These are phyloP conservation scores for Aspergillus transmontanensis DNA, from an alignment of 2,329 filamentous ascomycete genomes.

Conservation along the genomic window DNA sequence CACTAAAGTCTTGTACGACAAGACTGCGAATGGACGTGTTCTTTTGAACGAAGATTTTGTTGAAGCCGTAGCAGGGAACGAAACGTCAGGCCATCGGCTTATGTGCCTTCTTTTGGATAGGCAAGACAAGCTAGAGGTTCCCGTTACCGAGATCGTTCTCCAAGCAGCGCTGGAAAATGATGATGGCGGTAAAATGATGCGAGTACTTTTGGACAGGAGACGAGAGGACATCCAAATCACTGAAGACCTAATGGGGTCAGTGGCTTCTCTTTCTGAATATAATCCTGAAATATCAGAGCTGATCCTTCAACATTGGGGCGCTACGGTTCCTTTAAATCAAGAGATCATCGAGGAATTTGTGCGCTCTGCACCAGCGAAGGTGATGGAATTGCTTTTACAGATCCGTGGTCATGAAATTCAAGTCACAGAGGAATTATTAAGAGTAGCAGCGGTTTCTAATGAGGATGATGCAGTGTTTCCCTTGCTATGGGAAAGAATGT, in stretches of 20 bases:
- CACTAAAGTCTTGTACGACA: neutral
- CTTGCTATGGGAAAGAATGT: neutral
- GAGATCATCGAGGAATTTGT: accelerated
- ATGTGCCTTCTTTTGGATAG: neutral
- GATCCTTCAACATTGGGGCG: neutral
- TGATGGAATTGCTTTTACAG: neutral
- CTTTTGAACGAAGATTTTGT: neutral
- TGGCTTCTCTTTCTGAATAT: accelerated
- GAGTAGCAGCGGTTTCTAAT: accelerated
- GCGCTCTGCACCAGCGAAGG: neutral
- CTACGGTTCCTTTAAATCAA: neutral
- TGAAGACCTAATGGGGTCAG: accelerated
- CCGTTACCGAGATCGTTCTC: neutral
- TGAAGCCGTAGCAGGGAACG: accelerated
- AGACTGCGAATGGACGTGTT: neutral
- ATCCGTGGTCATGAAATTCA: neutral
- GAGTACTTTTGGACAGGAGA: neutral
- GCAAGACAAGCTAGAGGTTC: neutral
- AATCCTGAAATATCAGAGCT: neutral
- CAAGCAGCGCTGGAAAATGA: accelerated
- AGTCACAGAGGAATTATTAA: neutral
- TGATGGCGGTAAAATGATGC: neutral
- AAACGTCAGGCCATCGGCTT: accelerated
- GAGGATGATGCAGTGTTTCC: accelerated
- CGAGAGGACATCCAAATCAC: neutral